phyloP scores from a whole-genome alignment of 108 stramenopile species.

The Nitzschia putrida region DNA sequence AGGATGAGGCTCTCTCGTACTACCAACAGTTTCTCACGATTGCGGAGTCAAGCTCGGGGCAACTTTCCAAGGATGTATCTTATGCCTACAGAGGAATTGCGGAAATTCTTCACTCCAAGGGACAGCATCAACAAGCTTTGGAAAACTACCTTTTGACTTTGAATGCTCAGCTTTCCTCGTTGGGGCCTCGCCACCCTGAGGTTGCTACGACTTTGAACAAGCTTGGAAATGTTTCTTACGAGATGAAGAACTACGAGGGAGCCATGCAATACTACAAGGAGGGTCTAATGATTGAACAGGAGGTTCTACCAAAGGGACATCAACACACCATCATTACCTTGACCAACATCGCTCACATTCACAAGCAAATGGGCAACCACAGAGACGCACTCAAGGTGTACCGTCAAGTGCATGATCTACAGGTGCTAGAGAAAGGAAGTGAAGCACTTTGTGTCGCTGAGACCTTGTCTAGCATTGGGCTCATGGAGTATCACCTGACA shows the following conservation, averaged over 20 bases:
- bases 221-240: conserved; percentile 73
- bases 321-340: conserved; percentile 44
- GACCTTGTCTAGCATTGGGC: conserved; percentile 56
- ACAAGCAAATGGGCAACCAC: conserved; percentile 47
- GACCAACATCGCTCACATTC: conserved; percentile 37
- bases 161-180: conserved; percentile 31
- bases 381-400: conserved; percentile 45
- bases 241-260: conserved; percentile 47
- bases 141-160: conserved; percentile 39
- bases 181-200: conserved; percentile 55
- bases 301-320: conserved; percentile 45
- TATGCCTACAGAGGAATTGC: conserved; percentile 66
- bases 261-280: conserved; percentile 62
- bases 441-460: conserved; percentile 43
- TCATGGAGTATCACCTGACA: conserved; percentile 55
- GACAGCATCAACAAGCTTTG: conserved; percentile 47
- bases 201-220: conserved; percentile 73
- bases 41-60: conserved; percentile 38
- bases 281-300: conserved; percentile 58
- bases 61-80: conserved; percentile 54
- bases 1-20: conserved; percentile 45
- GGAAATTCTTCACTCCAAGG: conserved; percentile 55
- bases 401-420: conserved; percentile 43
- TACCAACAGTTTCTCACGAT: conserved; percentile 59
- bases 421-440: conserved; percentile 31